A percentile compares a stretch with the other conserved stretches of the same genome.
phyloP scores from a whole-genome alignment of 2,329 filamentous ascomycete species.

The Verticillium zaregamsianum region DNA sequence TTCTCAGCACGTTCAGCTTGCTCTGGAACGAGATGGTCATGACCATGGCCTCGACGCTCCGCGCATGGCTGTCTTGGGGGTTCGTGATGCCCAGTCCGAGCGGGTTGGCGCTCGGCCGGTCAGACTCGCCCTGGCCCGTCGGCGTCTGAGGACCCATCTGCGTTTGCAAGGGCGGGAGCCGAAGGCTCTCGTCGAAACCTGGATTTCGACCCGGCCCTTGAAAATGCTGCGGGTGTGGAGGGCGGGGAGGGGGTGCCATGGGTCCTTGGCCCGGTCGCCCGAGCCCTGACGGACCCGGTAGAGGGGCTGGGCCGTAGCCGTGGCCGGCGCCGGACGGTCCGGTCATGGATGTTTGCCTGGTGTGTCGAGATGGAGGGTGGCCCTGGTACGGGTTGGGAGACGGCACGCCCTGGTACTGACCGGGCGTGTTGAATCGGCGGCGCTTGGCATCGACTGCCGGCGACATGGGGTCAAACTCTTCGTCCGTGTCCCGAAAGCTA shows the following conservation, averaged over 20 bases:
- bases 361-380: slow-evolving; percentile 7
- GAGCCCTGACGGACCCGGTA: slow-evolving; percentile 16
- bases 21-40: slow-evolving; percentile 70
- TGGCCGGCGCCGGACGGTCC: slow-evolving; percentile 18
- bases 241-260: slow-evolving; percentile 53
- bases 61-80: slow-evolving; percentile 27
- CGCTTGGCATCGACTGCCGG: slow-evolving; percentile 57
- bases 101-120: not conserved
- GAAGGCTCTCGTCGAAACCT: slow-evolving; percentile 50
- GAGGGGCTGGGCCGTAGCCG: slow-evolving; percentile 21
- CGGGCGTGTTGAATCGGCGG: slow-evolving; percentile 50
- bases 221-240: slow-evolving; percentile 27
- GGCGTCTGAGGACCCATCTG: slow-evolving; percentile 20
- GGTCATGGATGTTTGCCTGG: slow-evolving; percentile 13
- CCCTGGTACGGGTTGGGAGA: slow-evolving; percentile 8
- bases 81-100: not conserved
- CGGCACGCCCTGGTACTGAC: slow-evolving; percentile 24
- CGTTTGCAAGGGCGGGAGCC: slow-evolving; percentile 50
- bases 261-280: slow-evolving; percentile 22
- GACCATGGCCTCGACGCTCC: slow-evolving; percentile 62
- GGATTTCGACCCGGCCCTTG: slow-evolving; percentile 33
- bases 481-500: slow-evolving; percentile 19
- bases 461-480: slow-evolving; percentile 35
- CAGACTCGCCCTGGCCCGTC: slow-evolving; percentile 1
- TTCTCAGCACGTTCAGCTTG: slow-evolving; percentile 72